Evolutionary conservation across 1,284 basidiomycete genomes (phyloP).

Genomic region (Malassezia sp.): DNA sequence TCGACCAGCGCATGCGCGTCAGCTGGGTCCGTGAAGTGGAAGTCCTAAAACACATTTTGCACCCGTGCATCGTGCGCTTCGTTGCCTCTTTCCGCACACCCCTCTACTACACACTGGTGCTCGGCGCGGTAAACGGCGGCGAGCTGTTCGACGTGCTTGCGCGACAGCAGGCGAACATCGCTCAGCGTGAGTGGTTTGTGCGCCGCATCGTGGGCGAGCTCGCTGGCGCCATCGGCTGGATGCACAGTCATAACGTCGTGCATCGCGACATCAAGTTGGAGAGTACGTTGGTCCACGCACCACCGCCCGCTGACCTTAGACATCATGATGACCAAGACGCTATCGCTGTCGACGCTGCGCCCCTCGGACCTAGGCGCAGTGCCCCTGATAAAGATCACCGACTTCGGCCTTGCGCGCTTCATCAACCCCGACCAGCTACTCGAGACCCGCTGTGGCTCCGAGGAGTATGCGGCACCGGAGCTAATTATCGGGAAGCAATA

Average conservation of each 20-base stretch:
- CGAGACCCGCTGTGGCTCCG: slow-evolving; percentile 76
- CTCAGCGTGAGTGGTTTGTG: slow-evolving; percentile 54
- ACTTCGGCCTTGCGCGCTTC: slow-evolving; percentile 80
- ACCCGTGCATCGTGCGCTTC: slow-evolving; percentile 69
- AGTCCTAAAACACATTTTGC: slow-evolving; percentile 71
- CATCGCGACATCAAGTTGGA: slow-evolving; percentile 90
- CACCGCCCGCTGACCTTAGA: too few relatives aligned
- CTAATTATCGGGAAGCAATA: slow-evolving; percentile 67
- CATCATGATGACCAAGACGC: slow-evolving; percentile 32
- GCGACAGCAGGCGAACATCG: slow-evolving; percentile 55
- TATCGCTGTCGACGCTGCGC: slow-evolving; percentile 21
- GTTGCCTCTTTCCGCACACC: slow-evolving; percentile 63
- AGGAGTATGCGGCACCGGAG: slow-evolving; percentile 83
- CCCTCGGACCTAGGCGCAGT: slow-evolving; percentile 45
- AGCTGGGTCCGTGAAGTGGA: slow-evolving; percentile 78
- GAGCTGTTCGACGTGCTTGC: slow-evolving; percentile 68
- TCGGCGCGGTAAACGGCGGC: slow-evolving; percentile 67
- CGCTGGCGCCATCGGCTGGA: slow-evolving; percentile 70
- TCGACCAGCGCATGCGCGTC: slow-evolving; percentile 62
- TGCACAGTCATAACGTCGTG: slow-evolving; percentile 74
- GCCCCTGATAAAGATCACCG: slow-evolving; percentile 72
- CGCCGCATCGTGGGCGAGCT: slow-evolving; percentile 69
- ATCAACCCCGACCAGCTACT: slow-evolving; percentile 64
- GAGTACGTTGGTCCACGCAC: too few relatives aligned
- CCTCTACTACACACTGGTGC: slow-evolving; percentile 65